Base-by-base conservation (phyloP, 106 monocot species). In the Dioscorea zingiberensis region DNA sequence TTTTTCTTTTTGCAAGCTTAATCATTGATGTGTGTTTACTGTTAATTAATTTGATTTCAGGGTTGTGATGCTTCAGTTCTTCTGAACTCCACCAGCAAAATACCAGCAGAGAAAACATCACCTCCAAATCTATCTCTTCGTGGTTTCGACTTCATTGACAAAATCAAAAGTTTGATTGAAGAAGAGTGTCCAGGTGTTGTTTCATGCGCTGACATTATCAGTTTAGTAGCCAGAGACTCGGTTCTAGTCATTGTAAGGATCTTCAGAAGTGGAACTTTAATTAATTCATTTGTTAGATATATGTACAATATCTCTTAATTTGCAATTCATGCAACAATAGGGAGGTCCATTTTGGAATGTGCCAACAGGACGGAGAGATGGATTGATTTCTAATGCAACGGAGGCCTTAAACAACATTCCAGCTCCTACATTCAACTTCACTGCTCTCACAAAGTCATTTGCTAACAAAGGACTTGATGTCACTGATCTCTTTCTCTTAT, bases 51-150 rank as follows among this genome's bases (percentile, higher is more conserved):
- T 58, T 12, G 10, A 13, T 47, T 44, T 29, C 79, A 84, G 83
- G 83, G 83, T 1, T 84, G 83, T 48, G 83, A 84, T 68, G 83
- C 64, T 18, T 84, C 83, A 1, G 26, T 84, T 23, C 62, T 84
- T 6, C 62, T 84, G 17, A 78, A 84, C 23, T 71, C 60, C 6
- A 71, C 78, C 16, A 25, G 21, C 10, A 62, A 58, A 19, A 68
- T 65, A 22, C 57, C 69, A 24, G 65, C 83, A 15, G 83, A 83
- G 63, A 78, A 68, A 30, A 14, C 62, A 3, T 70, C 74, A 13
- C 13, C 27, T 15, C 83, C 83, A 13, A 83, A 83, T 54, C 63
- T 57, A 16, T 68, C 63, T 12, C 30, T 79, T 10, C 74, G 72
- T 2, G 83, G 83, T 0, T 79, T 84, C 74, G 59, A 27, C 17